Base-by-base conservation (phyloP, 2,329 filamentous ascomycete species). In the Alternaria conjuncta region DNA sequence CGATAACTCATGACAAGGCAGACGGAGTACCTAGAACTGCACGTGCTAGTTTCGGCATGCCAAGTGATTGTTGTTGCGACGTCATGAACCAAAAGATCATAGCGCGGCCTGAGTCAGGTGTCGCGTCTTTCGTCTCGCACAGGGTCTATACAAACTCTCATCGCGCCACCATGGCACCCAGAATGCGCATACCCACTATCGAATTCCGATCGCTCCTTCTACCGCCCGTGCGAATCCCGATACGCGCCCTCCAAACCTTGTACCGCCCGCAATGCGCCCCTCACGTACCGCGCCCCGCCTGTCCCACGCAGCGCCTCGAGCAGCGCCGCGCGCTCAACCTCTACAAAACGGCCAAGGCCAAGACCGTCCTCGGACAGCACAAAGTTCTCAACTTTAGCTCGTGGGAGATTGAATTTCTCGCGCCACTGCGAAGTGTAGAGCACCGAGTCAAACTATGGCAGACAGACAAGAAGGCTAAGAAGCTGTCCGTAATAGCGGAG, bases 311-410 rank as follows among this genome's bases (percentile, higher is more conserved):
- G 65, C 70, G 71, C 57, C 62, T 65, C n/a, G 59, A 36, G 12
- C 71, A 72, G 50, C 64, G 65, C 21, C 71, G 75, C 50, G 57
- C 65, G 18, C 60, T 78, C 18, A 65, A 72, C 46, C 70, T 77
- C 23, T 76, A 75, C 71, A 74, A 73, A 58, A 72, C 71, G 18
- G 74, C 75, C 30, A 64, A 36, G 53, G 60, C 73, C 18, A 70
- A 64, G 55, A 73, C 71, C 10, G 57, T 65, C 9, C 57, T 74
- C 10, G 75, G 75, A 8, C 66, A 67, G 65, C 73, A 77, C 66
- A 76, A 75, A 45, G 21, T 75, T 5, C 30, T 77, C 5, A 54
- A 43, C 8, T 76, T 75, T 12, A 20, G 54, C 0, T 26, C 15
- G 4, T 77, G 74, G 50, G 7, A 63, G 0, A 3, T 64, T 18